These are phyloP conservation scores for Myriosclerotinia duriaeana DNA, from an alignment of 2,329 filamentous ascomycete species.

Conservation along the genomic window DNA sequence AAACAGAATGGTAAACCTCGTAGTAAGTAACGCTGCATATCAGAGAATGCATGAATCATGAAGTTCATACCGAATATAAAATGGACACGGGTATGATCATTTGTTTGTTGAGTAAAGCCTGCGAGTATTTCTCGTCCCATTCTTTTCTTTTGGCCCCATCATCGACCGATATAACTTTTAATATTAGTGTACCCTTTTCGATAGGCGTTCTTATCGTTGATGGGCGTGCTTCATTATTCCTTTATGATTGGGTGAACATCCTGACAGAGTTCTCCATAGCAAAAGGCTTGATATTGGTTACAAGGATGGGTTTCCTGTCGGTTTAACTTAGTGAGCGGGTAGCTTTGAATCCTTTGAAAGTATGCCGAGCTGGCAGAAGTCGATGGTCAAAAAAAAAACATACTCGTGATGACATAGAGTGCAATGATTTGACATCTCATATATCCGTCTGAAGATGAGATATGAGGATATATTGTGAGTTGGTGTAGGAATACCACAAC, in stretches of 20 bases:
- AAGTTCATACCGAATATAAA: too few species aligned
- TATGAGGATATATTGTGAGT: not conserved
- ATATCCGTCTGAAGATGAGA: not conserved
- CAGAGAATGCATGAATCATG: not conserved
- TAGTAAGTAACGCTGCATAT: not conserved
- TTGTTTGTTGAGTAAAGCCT: not conserved
- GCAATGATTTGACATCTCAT: not conserved
- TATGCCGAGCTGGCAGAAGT: not conserved
- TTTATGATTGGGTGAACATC: not conserved
- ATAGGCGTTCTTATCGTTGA: slow-evolving; percentile 11
- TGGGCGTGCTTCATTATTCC: slow-evolving; percentile 7
- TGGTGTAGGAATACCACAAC: not conserved
- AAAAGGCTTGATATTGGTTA: not conserved
- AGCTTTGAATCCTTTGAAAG: not conserved
- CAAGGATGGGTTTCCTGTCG: slow-evolving; percentile 3
- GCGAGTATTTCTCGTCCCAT: not conserved
- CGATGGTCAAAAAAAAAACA: not conserved
- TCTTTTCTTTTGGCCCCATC: not conserved
- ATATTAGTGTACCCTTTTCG: not conserved
- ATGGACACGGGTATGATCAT: not conserved
- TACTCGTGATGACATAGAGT: not conserved
- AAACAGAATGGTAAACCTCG: not conserved
- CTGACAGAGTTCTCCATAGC: not conserved
- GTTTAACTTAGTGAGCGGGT: not conserved
- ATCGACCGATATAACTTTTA: not conserved